phyloP scores from a whole-genome alignment of 345 rosid genomes.

The Aquilaria yunnanensis region DNA sequence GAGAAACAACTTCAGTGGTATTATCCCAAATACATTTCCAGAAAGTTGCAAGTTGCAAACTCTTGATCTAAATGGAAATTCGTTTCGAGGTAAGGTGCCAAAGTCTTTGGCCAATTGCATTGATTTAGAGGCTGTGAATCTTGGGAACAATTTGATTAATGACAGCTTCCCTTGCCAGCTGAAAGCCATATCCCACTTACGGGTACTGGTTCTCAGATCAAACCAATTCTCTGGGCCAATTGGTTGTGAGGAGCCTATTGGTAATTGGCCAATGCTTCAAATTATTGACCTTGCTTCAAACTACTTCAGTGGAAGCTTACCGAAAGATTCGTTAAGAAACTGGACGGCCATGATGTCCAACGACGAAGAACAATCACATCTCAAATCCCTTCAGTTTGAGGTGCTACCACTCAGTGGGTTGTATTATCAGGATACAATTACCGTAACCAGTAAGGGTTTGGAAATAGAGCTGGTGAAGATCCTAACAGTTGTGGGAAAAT shows the following conservation, averaged over 20 bases:
- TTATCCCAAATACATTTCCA: constrained; percentile 13
- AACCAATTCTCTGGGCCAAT: constrained; percentile 18
- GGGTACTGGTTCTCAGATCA: constrained; percentile 30
- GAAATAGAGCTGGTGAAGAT: constrained; percentile 36
- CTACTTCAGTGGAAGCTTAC: constrained; percentile 22
- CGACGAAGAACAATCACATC: not conserved
- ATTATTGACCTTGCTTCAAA: constrained; percentile 35
- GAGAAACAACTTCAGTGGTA: constrained; percentile 1
- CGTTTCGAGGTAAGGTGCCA: constrained; percentile 22
- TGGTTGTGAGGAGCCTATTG: constrained; percentile 1
- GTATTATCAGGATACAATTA: constrained; percentile 30
- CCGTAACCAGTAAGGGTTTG: constrained; percentile 35
- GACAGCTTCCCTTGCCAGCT: constrained; percentile 36
- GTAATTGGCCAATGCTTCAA: constrained; percentile 24
- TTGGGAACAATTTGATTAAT: constrained; percentile 25
- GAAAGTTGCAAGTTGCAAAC: constrained; percentile 17
- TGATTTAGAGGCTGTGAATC: constrained; percentile 28
- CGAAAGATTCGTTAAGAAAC: not conserved
- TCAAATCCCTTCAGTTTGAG: constrained; percentile 15
- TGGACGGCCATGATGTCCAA: constrained; percentile 30
- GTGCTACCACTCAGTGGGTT: not conserved
- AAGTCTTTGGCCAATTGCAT: constrained; percentile 25
- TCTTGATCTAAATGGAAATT: constrained; percentile 31
- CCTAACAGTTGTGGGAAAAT: constrained; percentile 17
- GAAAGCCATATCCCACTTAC: constrained; percentile 19